These are phyloP conservation scores for Senna siamea DNA, from an alignment of 306 rosid genomes.

Conservation along the genomic window DNA sequence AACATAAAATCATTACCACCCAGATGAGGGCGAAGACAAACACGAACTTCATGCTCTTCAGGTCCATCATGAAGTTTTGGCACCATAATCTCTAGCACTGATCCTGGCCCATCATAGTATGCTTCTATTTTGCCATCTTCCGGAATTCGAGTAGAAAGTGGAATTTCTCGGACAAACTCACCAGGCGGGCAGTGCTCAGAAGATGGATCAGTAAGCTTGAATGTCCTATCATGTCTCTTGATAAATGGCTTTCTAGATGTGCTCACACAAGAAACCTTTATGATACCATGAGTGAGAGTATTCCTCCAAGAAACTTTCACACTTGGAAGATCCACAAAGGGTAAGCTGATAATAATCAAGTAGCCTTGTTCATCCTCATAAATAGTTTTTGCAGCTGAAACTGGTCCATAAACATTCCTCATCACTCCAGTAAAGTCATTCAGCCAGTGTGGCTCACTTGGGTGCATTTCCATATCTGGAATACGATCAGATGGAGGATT, in stretches of 20 bases:
- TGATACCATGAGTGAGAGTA: conserved; percentile 56
- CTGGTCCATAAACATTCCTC: conserved; percentile 60
- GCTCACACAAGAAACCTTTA: conserved; percentile 65
- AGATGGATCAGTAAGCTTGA: conserved; percentile 63
- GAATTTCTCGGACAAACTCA: conserved; percentile 62
- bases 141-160: conserved; percentile 66
- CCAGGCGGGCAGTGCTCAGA: conserved; percentile 74
- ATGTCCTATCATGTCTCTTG: conserved; percentile 62
- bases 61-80: conserved; percentile 61
- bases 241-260: conserved; percentile 57
- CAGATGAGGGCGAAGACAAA: conserved; percentile 57
- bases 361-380: conserved; percentile 67
- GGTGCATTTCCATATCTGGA: conserved; percentile 46
- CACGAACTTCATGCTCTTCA: conserved; percentile 69
- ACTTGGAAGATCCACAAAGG: conserved; percentile 61
- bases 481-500: conserved; percentile 46
- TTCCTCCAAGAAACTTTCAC: conserved; percentile 74
- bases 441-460: conserved; percentile 56
- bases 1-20: conserved; percentile 65
- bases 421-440: conserved; percentile 58
- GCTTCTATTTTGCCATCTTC: conserved; percentile 72
- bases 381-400: conserved; percentile 63
- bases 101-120: conserved; percentile 63
- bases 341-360: conserved; percentile 61
- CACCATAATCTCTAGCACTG: conserved; percentile 63